These are phyloP conservation scores for Psilocybe cubensis DNA, from an alignment of 768 basidiomycete species.

Conservation along the genomic window DNA sequence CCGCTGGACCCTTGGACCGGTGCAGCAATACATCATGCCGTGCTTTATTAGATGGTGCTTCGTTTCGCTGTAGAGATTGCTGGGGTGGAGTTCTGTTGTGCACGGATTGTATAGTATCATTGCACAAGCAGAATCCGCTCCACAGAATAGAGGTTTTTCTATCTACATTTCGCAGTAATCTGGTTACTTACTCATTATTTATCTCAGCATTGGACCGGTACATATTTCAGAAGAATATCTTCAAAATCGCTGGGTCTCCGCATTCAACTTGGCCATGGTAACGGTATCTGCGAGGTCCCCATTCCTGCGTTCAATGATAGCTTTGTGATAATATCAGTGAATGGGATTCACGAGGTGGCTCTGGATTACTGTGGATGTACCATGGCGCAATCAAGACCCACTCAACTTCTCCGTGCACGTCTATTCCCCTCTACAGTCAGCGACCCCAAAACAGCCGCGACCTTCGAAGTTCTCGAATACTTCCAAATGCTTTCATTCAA, in stretches of 20 bases:
- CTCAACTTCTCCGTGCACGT: constrained; percentile 25
- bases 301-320: constrained; percentile 14
- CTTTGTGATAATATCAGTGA: constrained; percentile 31
- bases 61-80: background rate
- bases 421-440: constrained; percentile 23
- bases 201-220: constrained; percentile 14
- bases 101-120: background rate
- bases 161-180: background rate
- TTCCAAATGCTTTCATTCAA: constrained; percentile 28
- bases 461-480: constrained; percentile 26
- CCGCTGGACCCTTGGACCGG: background rate
- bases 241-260: constrained; percentile 28
- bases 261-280: constrained; percentile 29
- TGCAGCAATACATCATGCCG: background rate
- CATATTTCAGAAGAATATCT: constrained; percentile 6
- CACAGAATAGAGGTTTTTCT: background rate
- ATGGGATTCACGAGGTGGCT: constrained; percentile 31
- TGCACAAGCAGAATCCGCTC: background rate
- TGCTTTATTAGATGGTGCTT: background rate
- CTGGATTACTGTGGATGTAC: constrained; percentile 36
- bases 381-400: background rate
- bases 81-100: background rate
- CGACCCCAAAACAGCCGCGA: constrained; percentile 25
- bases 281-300: constrained; percentile 16
- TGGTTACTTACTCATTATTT: background rate